Evolutionary conservation across 306 rosid species (phyloP).

Genomic region (Fragaria iinumae): DNA sequence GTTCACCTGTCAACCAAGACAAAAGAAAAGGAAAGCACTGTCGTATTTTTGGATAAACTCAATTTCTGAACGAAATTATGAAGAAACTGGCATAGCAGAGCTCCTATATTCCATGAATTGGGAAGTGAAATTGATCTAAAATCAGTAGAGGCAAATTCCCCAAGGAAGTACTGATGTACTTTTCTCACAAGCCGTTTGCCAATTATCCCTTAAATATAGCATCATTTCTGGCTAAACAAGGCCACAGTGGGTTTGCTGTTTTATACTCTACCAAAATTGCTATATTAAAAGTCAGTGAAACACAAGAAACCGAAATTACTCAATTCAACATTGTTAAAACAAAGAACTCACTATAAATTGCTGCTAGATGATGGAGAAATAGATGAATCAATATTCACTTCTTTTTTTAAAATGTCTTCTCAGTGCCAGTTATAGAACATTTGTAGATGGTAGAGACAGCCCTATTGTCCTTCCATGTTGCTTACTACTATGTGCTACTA

Average conservation of each 20-base stretch:
- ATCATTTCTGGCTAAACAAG: not conserved
- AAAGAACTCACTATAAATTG: not conserved
- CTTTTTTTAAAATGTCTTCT: not conserved
- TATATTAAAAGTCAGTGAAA: not conserved
- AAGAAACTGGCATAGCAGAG: not conserved
- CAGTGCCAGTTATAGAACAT: not conserved
- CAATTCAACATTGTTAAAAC: not conserved
- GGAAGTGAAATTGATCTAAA: not conserved
- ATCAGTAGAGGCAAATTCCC: not conserved
- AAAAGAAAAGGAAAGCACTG: not conserved
- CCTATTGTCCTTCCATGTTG: not conserved
- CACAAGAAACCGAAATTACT: not conserved
- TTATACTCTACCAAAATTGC: not conserved
- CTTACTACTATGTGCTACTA: slow-evolving; percentile 3
- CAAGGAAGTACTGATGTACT: not conserved
- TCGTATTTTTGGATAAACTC: not conserved
- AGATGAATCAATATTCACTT: not conserved
- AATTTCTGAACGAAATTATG: not conserved
- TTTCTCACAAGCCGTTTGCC: not conserved
- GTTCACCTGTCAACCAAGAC: slow-evolving; percentile 7
- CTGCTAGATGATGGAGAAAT: not conserved
- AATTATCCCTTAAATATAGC: not conserved
- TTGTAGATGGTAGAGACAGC: not conserved
- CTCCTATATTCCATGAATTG: not conserved
- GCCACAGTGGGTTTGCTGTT: not conserved